Conservation (phyloP, 495 filamentous ascomycete species). For the Paragyromitra xinjiangensis region DNA sequence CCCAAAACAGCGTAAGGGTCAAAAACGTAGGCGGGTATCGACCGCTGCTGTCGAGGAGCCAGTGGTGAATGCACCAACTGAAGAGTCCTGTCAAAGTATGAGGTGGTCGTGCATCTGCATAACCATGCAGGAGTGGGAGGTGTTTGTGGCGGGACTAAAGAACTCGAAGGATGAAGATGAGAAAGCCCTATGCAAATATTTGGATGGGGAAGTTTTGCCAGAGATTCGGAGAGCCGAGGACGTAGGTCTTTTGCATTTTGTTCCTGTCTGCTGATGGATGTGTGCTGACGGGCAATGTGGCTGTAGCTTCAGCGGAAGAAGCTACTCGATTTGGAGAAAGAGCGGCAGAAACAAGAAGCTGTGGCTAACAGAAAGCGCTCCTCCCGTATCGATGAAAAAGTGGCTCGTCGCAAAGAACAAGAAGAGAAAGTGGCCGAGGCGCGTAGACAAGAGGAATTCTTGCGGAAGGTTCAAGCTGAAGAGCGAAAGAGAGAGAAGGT, state of each 20-base stretch:
- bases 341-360: slow-evolving; percentile 49
- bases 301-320: slow-evolving; percentile 71
- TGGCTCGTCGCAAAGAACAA: slow-evolving; percentile 77
- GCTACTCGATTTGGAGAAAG: slow-evolving; percentile 76
- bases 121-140: slow-evolving; percentile 76
- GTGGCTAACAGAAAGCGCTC: slow-evolving; percentile 93
- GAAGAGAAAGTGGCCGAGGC: slow-evolving; percentile 78
- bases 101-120: slow-evolving; percentile 94
- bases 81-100: slow-evolving; percentile 72
- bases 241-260: slow-evolving; percentile 17
- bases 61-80: slow-evolving; percentile 63
- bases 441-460: slow-evolving; percentile 66
- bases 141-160: slow-evolving; percentile 74
- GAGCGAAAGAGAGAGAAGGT: slow-evolving; percentile 67
- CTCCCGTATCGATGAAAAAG: slow-evolving; percentile 81
- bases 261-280: not conserved
- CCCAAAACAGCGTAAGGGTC: slow-evolving; percentile 74
- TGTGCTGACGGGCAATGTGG: slow-evolving; percentile 70
- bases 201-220: slow-evolving; percentile 80
- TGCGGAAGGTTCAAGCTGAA: slow-evolving; percentile 61
- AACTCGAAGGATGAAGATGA: slow-evolving; percentile 83
- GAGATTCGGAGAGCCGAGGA: slow-evolving; percentile 65
- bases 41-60: slow-evolving; percentile 66
- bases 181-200: slow-evolving; percentile 72
- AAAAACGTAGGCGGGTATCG: slow-evolving; percentile 75